Evolutionary conservation across 192 early-diverging fungal species (phyloP).

Genomic region (Coemansia sp.): DNA sequence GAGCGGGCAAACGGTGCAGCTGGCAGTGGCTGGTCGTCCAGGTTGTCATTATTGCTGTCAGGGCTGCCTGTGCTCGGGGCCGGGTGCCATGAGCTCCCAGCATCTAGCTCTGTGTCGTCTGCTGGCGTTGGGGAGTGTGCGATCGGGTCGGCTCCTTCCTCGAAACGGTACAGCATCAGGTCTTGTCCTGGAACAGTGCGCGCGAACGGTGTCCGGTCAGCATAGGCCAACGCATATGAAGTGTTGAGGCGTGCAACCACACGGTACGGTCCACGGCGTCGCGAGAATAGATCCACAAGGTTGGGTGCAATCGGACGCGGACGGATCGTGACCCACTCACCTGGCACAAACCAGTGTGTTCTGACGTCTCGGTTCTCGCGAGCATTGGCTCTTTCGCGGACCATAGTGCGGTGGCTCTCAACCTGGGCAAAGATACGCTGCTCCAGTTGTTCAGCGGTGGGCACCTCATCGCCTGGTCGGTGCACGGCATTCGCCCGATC

Average conservation of each 20-base stretch:
- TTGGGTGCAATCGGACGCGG: conserved; percentile 5
- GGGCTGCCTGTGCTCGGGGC: too few relatives aligned
- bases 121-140: not conserved
- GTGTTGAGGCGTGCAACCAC: conserved; percentile 6
- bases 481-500: not conserved
- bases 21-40: too few relatives aligned
- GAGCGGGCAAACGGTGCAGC: too few relatives aligned
- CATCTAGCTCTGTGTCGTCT: too few relatives aligned
- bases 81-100: too few relatives aligned
- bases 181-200: not conserved
- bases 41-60: not conserved
- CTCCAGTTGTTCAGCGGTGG: not conserved
- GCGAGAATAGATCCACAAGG: conserved; percentile 1
- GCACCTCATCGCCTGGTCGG: too few relatives aligned
- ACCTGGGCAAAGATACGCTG: not conserved
- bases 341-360: conserved; percentile 1
- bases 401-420: not conserved
- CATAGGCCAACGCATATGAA: not conserved
- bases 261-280: conserved; percentile 8
- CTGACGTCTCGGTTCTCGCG: not conserved
- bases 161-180: conserved; percentile 1
- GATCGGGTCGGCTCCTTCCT: not conserved
- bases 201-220: not conserved
- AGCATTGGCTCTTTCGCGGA: not conserved
- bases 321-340: conserved; percentile 9